Percentiles rank a stretch among this genome's conserved stretches.
These are phyloP conservation scores for Solanum acaule DNA, from an alignment of 257 asterid genomes.

Conservation along the genomic window DNA sequence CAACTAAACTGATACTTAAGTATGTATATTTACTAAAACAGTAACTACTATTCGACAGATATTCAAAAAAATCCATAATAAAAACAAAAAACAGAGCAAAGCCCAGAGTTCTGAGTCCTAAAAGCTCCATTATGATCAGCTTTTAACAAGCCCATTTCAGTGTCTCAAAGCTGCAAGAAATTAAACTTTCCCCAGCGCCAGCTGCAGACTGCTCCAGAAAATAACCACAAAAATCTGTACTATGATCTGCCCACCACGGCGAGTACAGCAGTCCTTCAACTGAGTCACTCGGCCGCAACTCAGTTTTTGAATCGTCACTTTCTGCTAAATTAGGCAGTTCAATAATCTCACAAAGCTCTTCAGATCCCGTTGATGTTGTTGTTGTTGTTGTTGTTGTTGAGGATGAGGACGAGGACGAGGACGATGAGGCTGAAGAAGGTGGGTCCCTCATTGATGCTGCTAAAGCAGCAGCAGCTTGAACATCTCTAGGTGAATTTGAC, in stretches of 20 bases:
- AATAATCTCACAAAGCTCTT: neutral
- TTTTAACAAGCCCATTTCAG: neutral
- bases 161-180: neutral
- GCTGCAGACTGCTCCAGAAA: neutral
- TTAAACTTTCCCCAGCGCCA: neutral
- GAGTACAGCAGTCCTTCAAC: neutral
- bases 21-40: neutral
- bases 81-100: neutral
- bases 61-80: neutral
- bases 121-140: neutral
- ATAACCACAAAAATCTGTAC: conserved; percentile 1
- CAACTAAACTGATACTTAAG: neutral
- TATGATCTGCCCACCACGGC: neutral
- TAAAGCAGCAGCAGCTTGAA: neutral
- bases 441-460: neutral
- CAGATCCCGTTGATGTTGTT: neutral
- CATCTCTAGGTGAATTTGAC: neutral
- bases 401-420: neutral
- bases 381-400: neutral
- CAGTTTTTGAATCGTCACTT: neutral
- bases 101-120: neutral
- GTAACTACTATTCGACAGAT: neutral
- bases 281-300: neutral
- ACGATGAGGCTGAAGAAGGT: neutral
- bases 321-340: neutral